Conservation (phyloP, 495 filamentous ascomycete species). For the Aspergillus panamensis region DNA sequence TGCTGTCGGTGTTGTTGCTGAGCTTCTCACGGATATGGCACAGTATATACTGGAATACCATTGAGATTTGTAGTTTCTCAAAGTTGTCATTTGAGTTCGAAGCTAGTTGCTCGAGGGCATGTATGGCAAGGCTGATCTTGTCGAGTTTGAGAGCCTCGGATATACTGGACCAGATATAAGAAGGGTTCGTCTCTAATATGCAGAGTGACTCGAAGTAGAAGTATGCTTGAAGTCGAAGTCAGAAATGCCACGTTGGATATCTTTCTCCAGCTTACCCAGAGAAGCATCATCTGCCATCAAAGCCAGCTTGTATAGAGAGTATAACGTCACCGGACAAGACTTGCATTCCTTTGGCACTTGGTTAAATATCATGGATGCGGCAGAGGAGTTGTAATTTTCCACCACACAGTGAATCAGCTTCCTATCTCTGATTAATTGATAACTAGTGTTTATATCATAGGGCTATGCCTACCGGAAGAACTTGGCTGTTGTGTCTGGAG, state of each 20-base stretch:
- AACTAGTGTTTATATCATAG: background rate
- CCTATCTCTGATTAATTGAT: constrained; percentile 40
- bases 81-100: constrained; percentile 51
- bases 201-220: constrained; percentile 55
- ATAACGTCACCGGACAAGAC: constrained; percentile 61
- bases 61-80: constrained; percentile 37
- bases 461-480: constrained; percentile 56
- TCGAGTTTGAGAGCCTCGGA: constrained; percentile 67
- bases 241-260: background rate
- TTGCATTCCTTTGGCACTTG: constrained; percentile 56
- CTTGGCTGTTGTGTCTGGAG: constrained; percentile 59
- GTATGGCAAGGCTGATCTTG: constrained; percentile 54
- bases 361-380: constrained; percentile 53
- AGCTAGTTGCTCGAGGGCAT: constrained; percentile 56
- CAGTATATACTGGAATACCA: constrained; percentile 50
- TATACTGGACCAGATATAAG: constrained; percentile 70
- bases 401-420: constrained; percentile 68
- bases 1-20: background rate
- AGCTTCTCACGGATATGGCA: background rate
- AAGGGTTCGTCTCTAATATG: constrained; percentile 45
- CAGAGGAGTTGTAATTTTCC: constrained; percentile 47
- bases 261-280: constrained; percentile 36
- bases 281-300: constrained; percentile 54
- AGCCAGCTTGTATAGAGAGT: constrained; percentile 72
- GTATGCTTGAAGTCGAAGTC: constrained; percentile 37